Evolutionary conservation across 495 filamentous ascomycete genomes (phyloP).

Genomic region (Penicillium subrubescens): DNA sequence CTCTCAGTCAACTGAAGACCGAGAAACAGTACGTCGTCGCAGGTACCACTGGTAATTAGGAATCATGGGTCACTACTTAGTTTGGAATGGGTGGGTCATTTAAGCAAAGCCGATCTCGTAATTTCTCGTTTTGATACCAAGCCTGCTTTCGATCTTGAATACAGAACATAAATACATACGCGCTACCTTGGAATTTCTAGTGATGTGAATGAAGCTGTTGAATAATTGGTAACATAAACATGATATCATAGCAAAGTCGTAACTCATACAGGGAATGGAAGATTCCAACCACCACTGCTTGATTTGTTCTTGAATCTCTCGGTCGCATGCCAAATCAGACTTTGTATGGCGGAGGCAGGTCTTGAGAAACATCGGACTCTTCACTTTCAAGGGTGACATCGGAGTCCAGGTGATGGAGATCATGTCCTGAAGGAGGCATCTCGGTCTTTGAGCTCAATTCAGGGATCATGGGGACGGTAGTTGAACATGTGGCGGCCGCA

Average conservation of each 20-base stretch:
- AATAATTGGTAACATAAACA: neutral
- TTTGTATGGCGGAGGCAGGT: conserved; percentile 30
- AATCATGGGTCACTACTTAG: neutral
- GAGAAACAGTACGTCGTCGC: conserved; percentile 63
- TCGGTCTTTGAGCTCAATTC: conserved; percentile 14
- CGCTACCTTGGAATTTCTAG: neutral
- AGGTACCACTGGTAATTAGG: conserved; percentile 20
- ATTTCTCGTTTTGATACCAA: neutral
- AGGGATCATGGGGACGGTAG: conserved; percentile 1
- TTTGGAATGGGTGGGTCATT: neutral
- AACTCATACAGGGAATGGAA: neutral
- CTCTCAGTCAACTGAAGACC: conserved; percentile 57
- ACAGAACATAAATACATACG: neutral
- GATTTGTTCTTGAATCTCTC: neutral
- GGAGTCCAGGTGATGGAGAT: conserved; percentile 5
- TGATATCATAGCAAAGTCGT: neutral
- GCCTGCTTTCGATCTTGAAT: neutral
- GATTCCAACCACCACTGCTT: neutral
- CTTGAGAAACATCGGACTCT: conserved; percentile 15
- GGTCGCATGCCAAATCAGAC: conserved; percentile 5
- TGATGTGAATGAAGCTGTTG: neutral
- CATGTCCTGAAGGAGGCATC: neutral
- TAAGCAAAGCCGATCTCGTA: neutral
- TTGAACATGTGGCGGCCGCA: neutral
- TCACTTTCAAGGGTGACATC: conserved; percentile 13